These are phyloP conservation scores for Lachancea dasiensis DNA, from an alignment of 805 yeast genomes.

Conservation along the genomic window DNA sequence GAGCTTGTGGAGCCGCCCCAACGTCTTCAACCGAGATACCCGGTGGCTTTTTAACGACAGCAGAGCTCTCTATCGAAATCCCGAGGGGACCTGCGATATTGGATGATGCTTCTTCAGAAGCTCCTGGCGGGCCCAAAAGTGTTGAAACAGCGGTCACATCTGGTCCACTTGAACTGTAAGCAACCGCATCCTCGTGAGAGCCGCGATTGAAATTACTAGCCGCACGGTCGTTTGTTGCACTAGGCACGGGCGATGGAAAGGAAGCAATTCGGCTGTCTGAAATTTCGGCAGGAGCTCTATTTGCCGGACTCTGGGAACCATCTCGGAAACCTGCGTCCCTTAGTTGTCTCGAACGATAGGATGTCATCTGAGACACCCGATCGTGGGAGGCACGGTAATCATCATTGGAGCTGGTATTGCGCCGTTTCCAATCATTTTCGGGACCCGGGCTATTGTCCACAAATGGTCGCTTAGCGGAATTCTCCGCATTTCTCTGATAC, in stretches of 20 bases:
- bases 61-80: background rate
- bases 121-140: background rate
- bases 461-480: background rate
- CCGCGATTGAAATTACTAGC: too few relatives aligned
- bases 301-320: background rate
- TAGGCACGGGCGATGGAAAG: too few relatives aligned
- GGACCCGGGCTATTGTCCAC: background rate
- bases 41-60: too few relatives aligned
- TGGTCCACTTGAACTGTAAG: background rate
- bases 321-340: constrained; percentile 8
- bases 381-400: background rate
- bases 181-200: background rate
- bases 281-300: constrained; percentile 3
- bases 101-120: background rate
- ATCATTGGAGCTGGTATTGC: background rate
- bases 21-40: too few relatives aligned
- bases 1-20: too few relatives aligned
- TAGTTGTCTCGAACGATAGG: constrained; percentile 15
- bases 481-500: constrained; percentile 6
- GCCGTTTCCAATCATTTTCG: constrained; percentile 6
- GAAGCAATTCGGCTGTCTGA: too few relatives aligned
- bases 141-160: background rate
- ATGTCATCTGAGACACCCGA: background rate
- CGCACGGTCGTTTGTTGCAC: too few relatives aligned
- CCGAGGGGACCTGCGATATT: background rate